Evolutionary conservation across 805 yeast species (phyloP), one percentile per base, ranked within the genome.

Genomic region (Torulaspora franciscae): DNA sequence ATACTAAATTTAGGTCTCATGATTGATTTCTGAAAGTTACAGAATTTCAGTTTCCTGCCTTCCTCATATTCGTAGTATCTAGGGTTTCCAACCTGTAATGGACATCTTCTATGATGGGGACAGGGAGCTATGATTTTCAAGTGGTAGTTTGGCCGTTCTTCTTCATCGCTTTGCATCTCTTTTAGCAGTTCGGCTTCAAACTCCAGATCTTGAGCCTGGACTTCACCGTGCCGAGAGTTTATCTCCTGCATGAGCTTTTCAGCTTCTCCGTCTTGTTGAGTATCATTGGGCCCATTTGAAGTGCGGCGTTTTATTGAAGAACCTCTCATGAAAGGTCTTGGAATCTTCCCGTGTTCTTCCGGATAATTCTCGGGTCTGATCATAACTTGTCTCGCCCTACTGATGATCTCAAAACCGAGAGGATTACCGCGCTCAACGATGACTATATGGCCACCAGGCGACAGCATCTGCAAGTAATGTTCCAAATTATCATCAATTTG

Each of bases 361-460:
- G 65, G 71, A 53, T 71, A 72, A 5, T 77, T 75, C 54, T 84
- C 95, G 0, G 97, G 96, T 54, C 98, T 78, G n/a, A 91, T 68
- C 76, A 88, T 79, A 3, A 87, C 67, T 62, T 91, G 96, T 57
- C 99, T 74, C 4, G 97, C 96, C 43, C 96, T 72, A 0, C 96
- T 95, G 46, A 89, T 75, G 2, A 80, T 73, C 65, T 93, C 99
- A 59, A 87, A 87, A 0, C 98, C 98, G 26, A 81, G 59, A 0
- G 97, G 87, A 45, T 84, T 85, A 2, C 99, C 99, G 50, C 96
- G 73, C 66, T 93, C 98, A 2, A 90, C 67, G 1, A 93, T 61
- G 1, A 89, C 81, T 9, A 91, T 65, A 47, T 81, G 81, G 0
- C 98, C 99, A 8, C 79, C 77, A 0, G 96, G 96, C 11, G 78